Evolutionary conservation across 108 stramenopile species (phyloP), one percentile per base, ranked within the genome.

Genomic region (Skeletonema marinoi): DNA sequence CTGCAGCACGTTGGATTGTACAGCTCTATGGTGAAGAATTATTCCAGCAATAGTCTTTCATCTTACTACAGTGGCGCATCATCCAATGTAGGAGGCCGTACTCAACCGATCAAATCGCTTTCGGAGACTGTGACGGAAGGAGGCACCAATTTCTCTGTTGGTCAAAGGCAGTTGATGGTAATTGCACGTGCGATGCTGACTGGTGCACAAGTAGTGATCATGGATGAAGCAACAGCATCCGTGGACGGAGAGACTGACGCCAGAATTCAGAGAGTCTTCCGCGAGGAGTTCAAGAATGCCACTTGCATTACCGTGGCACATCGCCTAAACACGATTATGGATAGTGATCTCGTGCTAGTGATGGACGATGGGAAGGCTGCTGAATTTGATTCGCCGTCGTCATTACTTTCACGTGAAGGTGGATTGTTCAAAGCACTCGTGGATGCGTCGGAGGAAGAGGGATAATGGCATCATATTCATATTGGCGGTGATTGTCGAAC

Each of bases 141-240:
- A 60, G 99, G 99, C 25, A 73, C 70, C 30, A 98, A 99, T 83
- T 93, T 90, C 48, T 89, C 88, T 29, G 90, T 96, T n/a, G 99
- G 99, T 19, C 96, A 99, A 77, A 85, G 99, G 35, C 98, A 98
- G 77, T 87, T 99, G 2, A 78, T 99, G 14, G 97, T 97, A 44
- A 92, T 99, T 78, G 98, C 97, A 8, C 84, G 99, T 19, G 98
- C 98, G 1, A 78, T 98, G 76, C 77, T 99, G 4, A 72, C 84
- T 17, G 79, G 86, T 16, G 73, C 88, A 3, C 85, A 73, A 4
- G 77, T 99, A 42, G 85, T 98, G 12, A 86, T 98, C 41, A 94
- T 98, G 88, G 99, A 99, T 82, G 99, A 98, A 74, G 78, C 75
- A 14, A 80, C 80, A 6, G 83, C 93, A 17, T 88, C 95, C 13